These are phyloP conservation scores for Baorangia bicolor DNA, from an alignment of 768 basidiomycete species.

Conservation along the genomic window DNA sequence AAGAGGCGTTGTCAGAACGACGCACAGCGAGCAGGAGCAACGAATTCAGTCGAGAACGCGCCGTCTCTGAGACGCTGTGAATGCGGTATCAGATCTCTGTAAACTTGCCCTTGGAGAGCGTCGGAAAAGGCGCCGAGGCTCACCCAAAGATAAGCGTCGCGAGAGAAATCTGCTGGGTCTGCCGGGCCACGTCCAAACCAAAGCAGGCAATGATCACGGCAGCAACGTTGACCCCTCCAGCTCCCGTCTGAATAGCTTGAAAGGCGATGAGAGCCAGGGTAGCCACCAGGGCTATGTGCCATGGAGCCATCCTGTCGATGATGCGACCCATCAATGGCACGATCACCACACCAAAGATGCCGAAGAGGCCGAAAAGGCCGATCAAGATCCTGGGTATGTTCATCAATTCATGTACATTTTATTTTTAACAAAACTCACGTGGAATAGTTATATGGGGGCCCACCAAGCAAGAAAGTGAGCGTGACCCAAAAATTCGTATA, in stretches of 20 bases:
- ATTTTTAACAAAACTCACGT: slow-evolving; percentile 39
- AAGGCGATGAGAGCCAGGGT: slow-evolving; percentile 45
- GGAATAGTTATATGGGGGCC: slow-evolving; percentile 68
- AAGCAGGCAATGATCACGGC: slow-evolving; percentile 67
- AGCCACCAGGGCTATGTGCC: slow-evolving; percentile 65
- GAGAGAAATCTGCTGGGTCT: slow-evolving; percentile 65
- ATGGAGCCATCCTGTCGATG: slow-evolving; percentile 68
- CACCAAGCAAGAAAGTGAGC: slow-evolving; percentile 75
- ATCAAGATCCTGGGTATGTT: slow-evolving; percentile 43
- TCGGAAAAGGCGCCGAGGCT: slow-evolving; percentile 12
- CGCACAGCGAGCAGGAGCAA: slow-evolving; percentile 63
- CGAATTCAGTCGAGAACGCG: slow-evolving; percentile 71
- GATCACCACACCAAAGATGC: slow-evolving; percentile 61
- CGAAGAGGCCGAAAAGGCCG: slow-evolving; percentile 70
- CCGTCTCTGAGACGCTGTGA: slow-evolving; percentile 36
- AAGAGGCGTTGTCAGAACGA: not conserved
- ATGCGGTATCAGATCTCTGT: not conserved
- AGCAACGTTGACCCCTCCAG: slow-evolving; percentile 62
- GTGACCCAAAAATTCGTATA: slow-evolving; percentile 67
- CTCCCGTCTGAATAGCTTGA: slow-evolving; percentile 61
- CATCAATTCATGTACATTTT: not conserved
- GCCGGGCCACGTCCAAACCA: slow-evolving; percentile 66
- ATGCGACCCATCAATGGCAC: slow-evolving; percentile 66
- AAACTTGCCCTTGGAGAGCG: not conserved
- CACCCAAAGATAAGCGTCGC: slow-evolving; percentile 52